Evolutionary conservation across 352 stramenopile species (phyloP), one percentile per base, ranked within the genome.

Genomic region (Thalassiosira hispida): DNA sequence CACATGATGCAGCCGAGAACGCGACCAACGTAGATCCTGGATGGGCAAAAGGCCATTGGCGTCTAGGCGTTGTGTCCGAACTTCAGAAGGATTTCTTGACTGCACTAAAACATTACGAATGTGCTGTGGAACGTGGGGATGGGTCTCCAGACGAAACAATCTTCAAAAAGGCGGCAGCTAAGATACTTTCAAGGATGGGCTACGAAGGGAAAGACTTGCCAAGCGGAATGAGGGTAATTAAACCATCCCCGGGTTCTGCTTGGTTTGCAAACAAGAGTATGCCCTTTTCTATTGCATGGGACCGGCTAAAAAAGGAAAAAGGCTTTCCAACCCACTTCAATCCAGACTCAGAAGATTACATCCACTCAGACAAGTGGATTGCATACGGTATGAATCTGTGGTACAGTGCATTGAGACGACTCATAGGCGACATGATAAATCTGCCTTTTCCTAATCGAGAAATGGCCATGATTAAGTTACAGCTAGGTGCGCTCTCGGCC

Each of bases 21-120:
- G 59, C 59, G 25, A 20, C 59, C n/a, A 20, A 67, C n/a, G 31
- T 67, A 25, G 59, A 67, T 40, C 59, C 59, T 18, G 59, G 53
- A 35, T 67, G 59, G 59, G 59, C 31, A 31, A 67, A 67, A 25
- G 59, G 59, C 16, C 44, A 67, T 33, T 67, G 59, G 59, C 29
- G 59, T 23, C 16, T 53, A n/a, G 59, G 59, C 8, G 59, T 67
- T 0, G 59, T 67, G 7, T 22, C n/a, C 7, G 59, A 67, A 55
- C 25, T 67, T 12, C 38, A 67, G 20, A 67, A 67, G 38, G 44
- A 67, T 42, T 67, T 67, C 27, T 14, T 67, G 27, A 6, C 35
- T 29, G 33, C 59, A 11, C 12, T 53, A 6, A 11, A 11, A 40
- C 7, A 20, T 55, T 67, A 67, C 12, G 25, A 22, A 1, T 25